Percentiles rank a stretch among this genome's conserved stretches.
These are phyloP conservation scores for Fusarium sacchari DNA, from an alignment of 2,329 filamentous ascomycete species.

Conservation along the genomic window DNA sequence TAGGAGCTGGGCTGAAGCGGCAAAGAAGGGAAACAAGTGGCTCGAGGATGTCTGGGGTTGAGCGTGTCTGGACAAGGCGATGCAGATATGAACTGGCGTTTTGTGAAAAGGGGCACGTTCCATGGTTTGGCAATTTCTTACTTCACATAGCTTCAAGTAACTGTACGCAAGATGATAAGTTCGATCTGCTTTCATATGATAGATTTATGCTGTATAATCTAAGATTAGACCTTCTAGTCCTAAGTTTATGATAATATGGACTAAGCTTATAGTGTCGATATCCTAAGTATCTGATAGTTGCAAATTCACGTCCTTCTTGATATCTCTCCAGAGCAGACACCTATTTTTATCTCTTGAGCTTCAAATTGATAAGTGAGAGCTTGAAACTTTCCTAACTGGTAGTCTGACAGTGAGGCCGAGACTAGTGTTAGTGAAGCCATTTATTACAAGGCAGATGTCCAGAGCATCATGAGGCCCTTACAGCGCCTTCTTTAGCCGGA, in stretches of 20 bases:
- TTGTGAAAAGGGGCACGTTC: neutral
- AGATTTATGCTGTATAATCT: no score
- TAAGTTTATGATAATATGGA: neutral
- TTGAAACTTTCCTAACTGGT: neutral
- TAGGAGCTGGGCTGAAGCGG: constrained; percentile 57
- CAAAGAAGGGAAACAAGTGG: constrained; percentile 63
- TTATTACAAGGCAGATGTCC: neutral
- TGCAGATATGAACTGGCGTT: neutral
- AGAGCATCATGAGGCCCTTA: neutral
- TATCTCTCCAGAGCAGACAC: neutral
- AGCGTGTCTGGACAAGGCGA: neutral
- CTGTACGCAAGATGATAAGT: neutral
- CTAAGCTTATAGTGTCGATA: neutral
- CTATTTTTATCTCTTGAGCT: neutral
- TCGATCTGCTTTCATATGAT: neutral
- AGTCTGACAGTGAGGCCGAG: neutral
- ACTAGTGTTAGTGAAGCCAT: neutral
- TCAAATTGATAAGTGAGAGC: neutral
- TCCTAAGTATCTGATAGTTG: neutral
- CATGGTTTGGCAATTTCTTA: neutral
- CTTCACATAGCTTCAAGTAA: neutral
- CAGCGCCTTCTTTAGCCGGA: no score
- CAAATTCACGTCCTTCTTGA: neutral
- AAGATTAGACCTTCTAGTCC: neutral
- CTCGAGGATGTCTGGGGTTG: constrained; percentile 65